Conservation (phyloP, 1,139 yeast genomes). For the Pichia sp. region DNA sequence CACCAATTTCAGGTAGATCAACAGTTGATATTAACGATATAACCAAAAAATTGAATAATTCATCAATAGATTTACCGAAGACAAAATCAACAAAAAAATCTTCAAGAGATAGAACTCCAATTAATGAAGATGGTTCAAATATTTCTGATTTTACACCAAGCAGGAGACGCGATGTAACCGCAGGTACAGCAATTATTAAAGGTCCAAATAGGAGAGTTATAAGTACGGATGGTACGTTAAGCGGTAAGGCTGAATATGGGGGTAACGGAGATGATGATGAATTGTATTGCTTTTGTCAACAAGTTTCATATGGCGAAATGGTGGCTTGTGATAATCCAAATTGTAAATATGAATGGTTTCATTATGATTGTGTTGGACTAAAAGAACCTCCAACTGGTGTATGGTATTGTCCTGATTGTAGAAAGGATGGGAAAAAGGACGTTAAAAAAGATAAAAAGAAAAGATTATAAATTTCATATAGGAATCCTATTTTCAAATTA, state of each 20-base stretch:
- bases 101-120: conserved; percentile 13
- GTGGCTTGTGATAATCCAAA: conserved; percentile 83
- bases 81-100: conserved; percentile 3
- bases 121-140: conserved; percentile 3
- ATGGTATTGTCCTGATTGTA: conserved; percentile 61
- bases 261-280: conserved; percentile 42
- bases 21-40: conserved; percentile 1
- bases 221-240: conserved; percentile 38
- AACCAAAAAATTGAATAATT: conserved; percentile 5
- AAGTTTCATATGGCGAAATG: conserved; percentile 87
- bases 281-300: conserved; percentile 75
- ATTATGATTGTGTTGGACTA: conserved; percentile 73
- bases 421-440: conserved; percentile 23
- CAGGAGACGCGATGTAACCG: conserved; percentile 12
- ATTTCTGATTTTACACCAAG: conserved; percentile 7
- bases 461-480: conserved; percentile 2
- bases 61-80: conserved; percentile 9
- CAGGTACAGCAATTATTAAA: conserved; percentile 14
- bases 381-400: conserved; percentile 56
- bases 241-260: conserved; percentile 9
- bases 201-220: conserved; percentile 13
- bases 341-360: conserved; percentile 85
- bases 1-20: background rate
- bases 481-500: no score
- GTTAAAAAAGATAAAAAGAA: conserved; percentile 9